Conservation (phyloP, 2,329 filamentous ascomycete genomes). For the Emmonsia crescens region DNA sequence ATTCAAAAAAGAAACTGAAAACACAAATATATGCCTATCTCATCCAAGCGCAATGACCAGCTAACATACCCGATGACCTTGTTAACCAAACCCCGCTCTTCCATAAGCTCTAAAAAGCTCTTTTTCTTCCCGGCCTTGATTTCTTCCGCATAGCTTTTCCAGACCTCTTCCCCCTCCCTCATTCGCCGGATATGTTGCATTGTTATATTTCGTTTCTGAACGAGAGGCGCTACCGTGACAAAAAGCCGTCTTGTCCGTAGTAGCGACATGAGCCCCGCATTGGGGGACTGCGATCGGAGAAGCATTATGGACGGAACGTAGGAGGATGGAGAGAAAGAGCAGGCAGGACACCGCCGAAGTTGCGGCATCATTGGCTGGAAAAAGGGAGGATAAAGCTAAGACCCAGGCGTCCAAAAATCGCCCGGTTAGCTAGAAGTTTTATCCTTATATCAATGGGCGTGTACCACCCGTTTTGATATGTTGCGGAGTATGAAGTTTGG, state of each 20-base stretch:
- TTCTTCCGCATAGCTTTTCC: conserved; percentile 30
- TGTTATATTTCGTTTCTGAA: conserved; percentile 26
- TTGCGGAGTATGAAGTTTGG: background rate
- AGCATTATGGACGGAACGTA: background rate
- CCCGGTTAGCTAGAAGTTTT: background rate
- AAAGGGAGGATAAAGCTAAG: background rate
- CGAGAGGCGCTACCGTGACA: background rate
- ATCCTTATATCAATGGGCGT: background rate
- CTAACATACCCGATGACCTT: conserved; percentile 36
- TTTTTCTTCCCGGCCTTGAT: conserved; percentile 35
- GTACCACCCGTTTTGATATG: background rate
- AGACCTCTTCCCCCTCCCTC: conserved; percentile 31
- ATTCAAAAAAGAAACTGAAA: background rate
- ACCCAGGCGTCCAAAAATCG: background rate
- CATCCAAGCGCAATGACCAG: background rate
- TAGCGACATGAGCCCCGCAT: background rate
- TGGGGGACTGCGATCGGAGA: background rate
- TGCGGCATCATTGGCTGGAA: background rate
- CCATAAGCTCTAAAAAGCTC: conserved; percentile 34
- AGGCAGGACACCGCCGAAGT: background rate
- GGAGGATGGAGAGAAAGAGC: background rate
- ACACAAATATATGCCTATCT: background rate
- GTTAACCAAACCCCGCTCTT: conserved; percentile 37
- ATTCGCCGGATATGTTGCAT: conserved; percentile 26
- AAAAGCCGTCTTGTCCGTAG: background rate